These are phyloP conservation scores for Novymonas esmeraldas DNA, from an alignment of 208 protist genomes.

Conservation along the genomic window DNA sequence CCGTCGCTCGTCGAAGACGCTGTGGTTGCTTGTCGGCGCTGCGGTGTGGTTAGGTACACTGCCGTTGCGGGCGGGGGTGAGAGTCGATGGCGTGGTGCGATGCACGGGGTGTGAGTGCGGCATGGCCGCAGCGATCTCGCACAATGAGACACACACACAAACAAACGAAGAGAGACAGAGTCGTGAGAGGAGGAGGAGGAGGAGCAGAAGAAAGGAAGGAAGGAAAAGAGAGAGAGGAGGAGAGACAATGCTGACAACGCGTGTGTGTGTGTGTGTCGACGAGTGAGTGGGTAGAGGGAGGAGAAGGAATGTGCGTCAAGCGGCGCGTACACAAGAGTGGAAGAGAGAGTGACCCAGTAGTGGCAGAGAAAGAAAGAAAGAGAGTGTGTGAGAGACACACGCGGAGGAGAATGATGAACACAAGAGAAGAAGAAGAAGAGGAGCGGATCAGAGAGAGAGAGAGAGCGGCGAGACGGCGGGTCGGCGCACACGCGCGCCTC, in stretches of 20 bases:
- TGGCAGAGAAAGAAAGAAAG: constrained; percentile 9
- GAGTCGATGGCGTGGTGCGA: background rate
- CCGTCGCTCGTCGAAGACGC: background rate
- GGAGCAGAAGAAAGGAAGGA: background rate
- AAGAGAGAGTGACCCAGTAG: background rate
- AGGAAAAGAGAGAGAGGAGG: background rate
- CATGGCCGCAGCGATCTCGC: no score
- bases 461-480: background rate
- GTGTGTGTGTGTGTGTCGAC: background rate
- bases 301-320: no score
- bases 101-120: background rate
- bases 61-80: background rate
- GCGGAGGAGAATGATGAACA: background rate
- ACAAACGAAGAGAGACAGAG: background rate
- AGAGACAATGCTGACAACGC: background rate
- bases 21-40: background rate
- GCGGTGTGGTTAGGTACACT: background rate
- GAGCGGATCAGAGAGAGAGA: background rate
- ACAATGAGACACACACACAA: background rate
- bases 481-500: no score
- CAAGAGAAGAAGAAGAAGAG: background rate
- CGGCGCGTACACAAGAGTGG: no score
- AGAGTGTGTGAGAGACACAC: background rate
- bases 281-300: no score
- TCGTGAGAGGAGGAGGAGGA: background rate